A percentile compares a stretch with the other conserved stretches of the same genome.
phyloP scores from a whole-genome alignment of 257 asterid species.

The Pogostemon cablin region DNA sequence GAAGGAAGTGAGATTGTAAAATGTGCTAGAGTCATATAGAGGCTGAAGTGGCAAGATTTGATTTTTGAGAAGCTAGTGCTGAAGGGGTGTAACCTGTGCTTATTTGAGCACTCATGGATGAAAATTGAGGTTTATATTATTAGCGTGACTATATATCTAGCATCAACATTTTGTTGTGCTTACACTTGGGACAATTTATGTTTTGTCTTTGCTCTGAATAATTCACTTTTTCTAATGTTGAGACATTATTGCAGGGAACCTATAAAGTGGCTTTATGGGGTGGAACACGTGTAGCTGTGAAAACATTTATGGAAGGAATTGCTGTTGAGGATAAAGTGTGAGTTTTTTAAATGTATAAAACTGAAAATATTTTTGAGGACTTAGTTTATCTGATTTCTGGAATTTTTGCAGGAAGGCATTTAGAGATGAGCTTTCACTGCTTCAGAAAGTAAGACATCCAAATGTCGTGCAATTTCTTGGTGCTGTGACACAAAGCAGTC shows the following conservation, averaged over 20 bases:
- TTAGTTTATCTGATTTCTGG: slow-evolving; percentile 20
- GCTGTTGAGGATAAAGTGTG: slow-evolving; percentile 89
- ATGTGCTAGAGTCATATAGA: slow-evolving; percentile 18
- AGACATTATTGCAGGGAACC: slow-evolving; percentile 68
- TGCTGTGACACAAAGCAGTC: slow-evolving; percentile 95
- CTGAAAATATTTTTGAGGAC: slow-evolving; percentile 18
- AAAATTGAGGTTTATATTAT: too few species aligned
- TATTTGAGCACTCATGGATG: neutral
- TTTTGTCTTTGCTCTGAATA: too few species aligned
- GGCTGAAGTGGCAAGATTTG: neutral
- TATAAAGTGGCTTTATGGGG: slow-evolving; percentile 80
- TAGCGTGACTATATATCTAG: neutral
- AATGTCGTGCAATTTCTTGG: slow-evolving; percentile 97
- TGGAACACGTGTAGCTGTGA: slow-evolving; percentile 92
- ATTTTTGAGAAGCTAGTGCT: slow-evolving; percentile 1
- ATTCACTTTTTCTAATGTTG: slow-evolving; percentile 13
- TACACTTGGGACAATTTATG: neutral
- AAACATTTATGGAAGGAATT: slow-evolving; percentile 76
- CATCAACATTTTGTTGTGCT: neutral
- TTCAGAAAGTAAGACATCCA: slow-evolving; percentile 95
- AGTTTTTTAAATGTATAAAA: slow-evolving; percentile 38
- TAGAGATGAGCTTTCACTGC: slow-evolving; percentile 86
- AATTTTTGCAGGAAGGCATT: slow-evolving; percentile 69
- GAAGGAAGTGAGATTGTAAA: slow-evolving; percentile 3
- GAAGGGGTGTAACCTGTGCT: neutral